Percentiles rank a stretch among this genome's conserved stretches.
Conservation (phyloP, 148 eudicot species). For the Beta vulgaris region DNA sequence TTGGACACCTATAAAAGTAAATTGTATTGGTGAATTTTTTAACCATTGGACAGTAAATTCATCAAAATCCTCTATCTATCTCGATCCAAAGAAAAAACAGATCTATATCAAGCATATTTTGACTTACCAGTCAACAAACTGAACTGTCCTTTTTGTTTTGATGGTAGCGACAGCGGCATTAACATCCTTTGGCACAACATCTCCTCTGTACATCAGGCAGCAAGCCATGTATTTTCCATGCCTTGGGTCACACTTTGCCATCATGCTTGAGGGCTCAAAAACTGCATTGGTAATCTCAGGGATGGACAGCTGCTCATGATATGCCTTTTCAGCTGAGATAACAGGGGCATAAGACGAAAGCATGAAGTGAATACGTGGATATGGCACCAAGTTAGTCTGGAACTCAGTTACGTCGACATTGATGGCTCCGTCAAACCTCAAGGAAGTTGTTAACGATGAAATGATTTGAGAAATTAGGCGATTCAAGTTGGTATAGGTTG, state of each 20-base stretch:
- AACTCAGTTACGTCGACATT: conserved; percentile 41
- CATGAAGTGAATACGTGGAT: conserved; percentile 41
- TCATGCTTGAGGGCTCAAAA: conserved; percentile 44
- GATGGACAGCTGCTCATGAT: conserved; percentile 35
- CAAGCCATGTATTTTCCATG: conserved; percentile 52
- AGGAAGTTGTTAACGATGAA: conserved; percentile 41
- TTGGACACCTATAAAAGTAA: conserved; percentile 36
- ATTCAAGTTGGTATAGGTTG: conserved; percentile 42
- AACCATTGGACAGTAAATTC: no score
- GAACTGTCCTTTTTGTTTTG: conserved; percentile 44
- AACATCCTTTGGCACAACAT: conserved; percentile 50
- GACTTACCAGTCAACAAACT: conserved; percentile 43
- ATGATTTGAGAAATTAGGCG: conserved; percentile 43
- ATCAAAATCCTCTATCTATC: not conserved
- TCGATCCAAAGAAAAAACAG: not conserved
- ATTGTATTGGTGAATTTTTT: no score
- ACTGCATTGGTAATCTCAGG: conserved; percentile 40
- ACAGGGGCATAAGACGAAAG: conserved; percentile 48
- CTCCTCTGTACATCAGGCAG: conserved; percentile 48
- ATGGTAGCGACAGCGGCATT: conserved; percentile 49
- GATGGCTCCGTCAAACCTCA: conserved; percentile 46
- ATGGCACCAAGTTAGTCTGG: conserved; percentile 41
- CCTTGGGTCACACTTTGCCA: conserved; percentile 51
- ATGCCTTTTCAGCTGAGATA: conserved; percentile 36
- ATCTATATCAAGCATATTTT: not conserved